These are phyloP conservation scores for Talaromyces atroroseus DNA, from an alignment of 2,329 filamentous ascomycete genomes.

Conservation along the genomic window DNA sequence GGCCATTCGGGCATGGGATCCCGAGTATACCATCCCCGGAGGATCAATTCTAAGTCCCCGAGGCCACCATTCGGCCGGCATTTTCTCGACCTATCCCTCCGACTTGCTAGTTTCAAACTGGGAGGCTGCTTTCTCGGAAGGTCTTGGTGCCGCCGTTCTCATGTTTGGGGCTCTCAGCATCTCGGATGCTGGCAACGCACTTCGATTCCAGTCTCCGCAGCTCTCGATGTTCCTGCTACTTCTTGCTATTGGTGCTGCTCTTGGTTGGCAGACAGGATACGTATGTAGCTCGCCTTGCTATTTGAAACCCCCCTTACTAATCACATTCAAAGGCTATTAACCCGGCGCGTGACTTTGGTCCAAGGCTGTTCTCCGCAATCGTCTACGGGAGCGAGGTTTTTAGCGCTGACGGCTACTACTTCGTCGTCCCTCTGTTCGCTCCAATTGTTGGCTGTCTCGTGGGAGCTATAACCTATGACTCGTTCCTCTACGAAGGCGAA, in stretches of 20 bases:
- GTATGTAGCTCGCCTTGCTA: conserved; percentile 18
- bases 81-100: neutral
- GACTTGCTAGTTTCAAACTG: conserved; percentile 27
- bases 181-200: conserved; percentile 22
- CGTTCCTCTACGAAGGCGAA: conserved; percentile 24
- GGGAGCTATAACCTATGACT: conserved; percentile 24
- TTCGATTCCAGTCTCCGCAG: conserved; percentile 23
- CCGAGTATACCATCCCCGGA: conserved; percentile 5
- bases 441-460: conserved; percentile 24
- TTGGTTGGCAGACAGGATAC: conserved; percentile 32
- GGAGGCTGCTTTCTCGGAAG: conserved; percentile 27
- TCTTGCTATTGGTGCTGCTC: conserved; percentile 24
- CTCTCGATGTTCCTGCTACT: conserved; percentile 24
- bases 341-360: conserved; percentile 27
- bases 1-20: conserved; percentile 27
- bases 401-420: conserved; percentile 23
- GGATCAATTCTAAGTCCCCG: neutral
- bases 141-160: conserved; percentile 24
- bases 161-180: conserved; percentile 27
- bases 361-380: conserved; percentile 26
- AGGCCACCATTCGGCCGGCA: neutral
- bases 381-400: conserved; percentile 28
- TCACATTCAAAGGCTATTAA: conserved; percentile 22
- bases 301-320: neutral
- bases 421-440: conserved; percentile 25